phyloP scores from a whole-genome alignment of 1,139 yeast species.

The Oligophagozyma castellii region DNA sequence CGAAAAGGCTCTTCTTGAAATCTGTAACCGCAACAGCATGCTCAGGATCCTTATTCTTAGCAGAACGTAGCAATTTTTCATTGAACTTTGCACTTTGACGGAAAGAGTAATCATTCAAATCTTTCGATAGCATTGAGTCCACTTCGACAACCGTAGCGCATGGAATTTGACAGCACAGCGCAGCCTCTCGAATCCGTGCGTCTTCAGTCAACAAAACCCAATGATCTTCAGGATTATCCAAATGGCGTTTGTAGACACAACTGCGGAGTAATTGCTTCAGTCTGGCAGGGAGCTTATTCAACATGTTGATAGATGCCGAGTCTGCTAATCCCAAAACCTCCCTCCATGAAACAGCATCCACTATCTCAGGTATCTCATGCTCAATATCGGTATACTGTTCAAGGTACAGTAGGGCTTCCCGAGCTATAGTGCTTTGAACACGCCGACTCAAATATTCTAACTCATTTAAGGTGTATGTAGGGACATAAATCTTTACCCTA shows the following conservation, averaged over 20 bases:
- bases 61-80: constrained; percentile 11
- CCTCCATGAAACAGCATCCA: constrained; percentile 18
- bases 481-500: constrained; percentile 17
- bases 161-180: constrained; percentile 17
- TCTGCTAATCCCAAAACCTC: constrained; percentile 12
- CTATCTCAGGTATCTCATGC: constrained; percentile 18
- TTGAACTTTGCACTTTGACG: constrained; percentile 17
- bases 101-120: constrained; percentile 15
- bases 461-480: constrained; percentile 20
- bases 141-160: constrained; percentile 19
- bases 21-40: constrained; percentile 17
- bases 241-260: constrained; percentile 19
- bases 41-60: constrained; percentile 9
- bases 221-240: constrained; percentile 11
- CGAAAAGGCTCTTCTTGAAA: constrained; percentile 19
- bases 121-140: constrained; percentile 17
- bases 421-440: constrained; percentile 18
- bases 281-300: constrained; percentile 17
- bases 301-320: constrained; percentile 4
- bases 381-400: constrained; percentile 9
- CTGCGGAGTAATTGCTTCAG: constrained; percentile 20
- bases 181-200: constrained; percentile 14
- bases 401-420: constrained; percentile 19
- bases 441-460: constrained; percentile 17
- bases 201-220: constrained; percentile 24